A percentile compares a stretch with the other conserved stretches of the same genome.
phyloP scores from a whole-genome alignment of 2,329 filamentous ascomycete genomes.

The Colletotrichum tropicicola region DNA sequence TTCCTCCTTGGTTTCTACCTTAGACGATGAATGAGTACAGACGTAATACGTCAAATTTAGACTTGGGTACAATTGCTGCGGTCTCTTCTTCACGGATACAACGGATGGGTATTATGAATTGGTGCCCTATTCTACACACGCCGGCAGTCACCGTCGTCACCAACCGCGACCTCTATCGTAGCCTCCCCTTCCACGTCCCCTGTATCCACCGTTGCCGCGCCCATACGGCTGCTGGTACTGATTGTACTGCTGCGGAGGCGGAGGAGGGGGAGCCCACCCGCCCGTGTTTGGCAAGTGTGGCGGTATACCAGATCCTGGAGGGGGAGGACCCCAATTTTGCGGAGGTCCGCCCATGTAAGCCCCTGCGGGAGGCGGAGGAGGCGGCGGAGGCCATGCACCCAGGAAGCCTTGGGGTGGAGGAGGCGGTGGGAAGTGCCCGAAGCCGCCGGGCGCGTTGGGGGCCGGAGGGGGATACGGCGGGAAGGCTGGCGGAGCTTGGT shows the following conservation, averaged over 20 bases:
- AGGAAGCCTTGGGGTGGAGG: constrained; percentile 49
- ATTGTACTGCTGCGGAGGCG: constrained; percentile 20
- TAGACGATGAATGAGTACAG: constrained; percentile 33
- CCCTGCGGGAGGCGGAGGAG: constrained; percentile 36
- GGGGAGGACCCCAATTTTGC: constrained; percentile 32
- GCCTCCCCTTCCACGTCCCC: constrained; percentile 25
- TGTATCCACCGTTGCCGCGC: constrained; percentile 18
- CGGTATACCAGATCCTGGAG: not conserved
- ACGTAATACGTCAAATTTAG: constrained; percentile 16
- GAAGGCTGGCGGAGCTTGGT: constrained; percentile 4
- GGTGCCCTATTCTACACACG: too few species aligned
- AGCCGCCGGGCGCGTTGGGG: constrained; percentile 32
- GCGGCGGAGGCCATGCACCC: constrained; percentile 52
- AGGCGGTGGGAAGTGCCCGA: constrained; percentile 41
- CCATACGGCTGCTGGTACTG: constrained; percentile 21
- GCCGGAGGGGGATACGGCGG: constrained; percentile 32
- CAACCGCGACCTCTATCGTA: constrained; percentile 27
- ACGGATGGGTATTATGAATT: too few species aligned
- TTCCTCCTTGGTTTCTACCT: constrained; percentile 21
- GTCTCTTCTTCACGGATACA: too few species aligned
- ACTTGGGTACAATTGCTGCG: constrained; percentile 19
- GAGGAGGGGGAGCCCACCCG: constrained; percentile 25
- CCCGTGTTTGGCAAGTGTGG: constrained; percentile 11
- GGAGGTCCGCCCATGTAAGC: constrained; percentile 29
- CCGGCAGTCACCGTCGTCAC: not conserved